A percentile compares a stretch with the other conserved stretches of the same genome.
Evolutionary conservation across 2,329 filamentous ascomycete species (phyloP).

Genomic region (Xylariaceae sp.): DNA sequence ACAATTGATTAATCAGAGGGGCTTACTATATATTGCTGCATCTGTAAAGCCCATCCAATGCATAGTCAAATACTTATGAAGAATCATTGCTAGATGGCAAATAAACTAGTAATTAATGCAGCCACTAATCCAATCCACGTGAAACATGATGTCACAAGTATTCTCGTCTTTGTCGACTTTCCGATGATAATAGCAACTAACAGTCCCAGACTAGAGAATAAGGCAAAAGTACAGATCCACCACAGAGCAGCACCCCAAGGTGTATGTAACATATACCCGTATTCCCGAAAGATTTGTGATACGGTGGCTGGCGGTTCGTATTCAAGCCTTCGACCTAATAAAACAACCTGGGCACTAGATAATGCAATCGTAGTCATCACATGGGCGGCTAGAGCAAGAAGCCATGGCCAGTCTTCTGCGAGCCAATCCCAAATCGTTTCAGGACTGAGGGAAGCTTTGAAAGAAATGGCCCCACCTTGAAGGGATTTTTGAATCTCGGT

Average conservation of each 20-base stretch:
- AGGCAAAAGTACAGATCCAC: too few relatives aligned
- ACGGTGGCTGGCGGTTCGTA: background rate
- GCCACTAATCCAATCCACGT: background rate
- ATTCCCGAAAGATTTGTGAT: background rate
- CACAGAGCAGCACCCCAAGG: background rate
- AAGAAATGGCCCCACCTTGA: constrained; percentile 22
- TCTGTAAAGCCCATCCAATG: too few relatives aligned
- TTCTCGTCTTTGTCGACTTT: background rate
- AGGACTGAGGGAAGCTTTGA: background rate
- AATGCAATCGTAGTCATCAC: background rate
- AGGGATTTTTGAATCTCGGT: constrained; percentile 20
- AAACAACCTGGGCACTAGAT: background rate
- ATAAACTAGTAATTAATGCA: background rate
- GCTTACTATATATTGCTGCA: too few relatives aligned
- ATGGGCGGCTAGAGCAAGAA: background rate
- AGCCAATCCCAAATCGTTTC: background rate
- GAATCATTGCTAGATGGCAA: too few relatives aligned
- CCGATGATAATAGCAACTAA: background rate
- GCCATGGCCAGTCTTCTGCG: background rate
- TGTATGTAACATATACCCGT: background rate
- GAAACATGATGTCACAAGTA: background rate
- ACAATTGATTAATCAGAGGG: too few relatives aligned
- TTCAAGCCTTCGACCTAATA: background rate
- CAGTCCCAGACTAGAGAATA: background rate
- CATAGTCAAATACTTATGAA: too few relatives aligned